Conservation (phyloP, 179 eudicot genomes). For the Beta macrorhiza region DNA sequence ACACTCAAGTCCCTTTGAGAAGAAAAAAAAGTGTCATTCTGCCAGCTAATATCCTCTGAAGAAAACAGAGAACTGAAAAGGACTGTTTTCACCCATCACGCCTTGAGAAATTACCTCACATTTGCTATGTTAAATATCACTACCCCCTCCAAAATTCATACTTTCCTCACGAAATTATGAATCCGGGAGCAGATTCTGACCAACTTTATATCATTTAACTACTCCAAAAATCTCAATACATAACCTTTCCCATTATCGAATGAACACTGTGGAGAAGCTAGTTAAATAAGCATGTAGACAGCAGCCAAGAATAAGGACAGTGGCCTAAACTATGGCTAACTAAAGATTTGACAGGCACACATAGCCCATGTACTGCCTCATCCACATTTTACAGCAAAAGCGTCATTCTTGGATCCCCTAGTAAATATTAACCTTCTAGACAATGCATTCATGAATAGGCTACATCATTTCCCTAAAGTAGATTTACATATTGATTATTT, state of each 20-base stretch:
- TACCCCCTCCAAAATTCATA: neutral
- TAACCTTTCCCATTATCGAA: neutral
- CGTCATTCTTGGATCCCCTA: neutral
- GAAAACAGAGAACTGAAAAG: neutral
- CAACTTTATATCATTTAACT: neutral
- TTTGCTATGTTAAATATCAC: neutral
- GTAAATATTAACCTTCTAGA: neutral
- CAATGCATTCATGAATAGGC: neutral
- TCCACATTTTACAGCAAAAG: neutral
- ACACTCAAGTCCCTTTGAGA: neutral
- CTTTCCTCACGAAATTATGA: neutral
- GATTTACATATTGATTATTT: neutral
- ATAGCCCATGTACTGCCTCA: neutral
- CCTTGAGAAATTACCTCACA: neutral
- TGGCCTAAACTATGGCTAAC: neutral
- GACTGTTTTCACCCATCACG: neutral
- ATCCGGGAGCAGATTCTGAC: too few species aligned
- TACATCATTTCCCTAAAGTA: neutral
- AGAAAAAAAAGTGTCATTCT: neutral
- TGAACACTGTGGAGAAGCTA: neutral
- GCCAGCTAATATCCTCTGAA: neutral
- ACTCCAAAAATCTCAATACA: neutral
- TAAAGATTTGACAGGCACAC: neutral
- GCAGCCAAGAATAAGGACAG: neutral
- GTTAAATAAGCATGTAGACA: neutral